phyloP scores from a whole-genome alignment of 2,329 filamentous ascomycete genomes.

The Dichotomopilus funicola region DNA sequence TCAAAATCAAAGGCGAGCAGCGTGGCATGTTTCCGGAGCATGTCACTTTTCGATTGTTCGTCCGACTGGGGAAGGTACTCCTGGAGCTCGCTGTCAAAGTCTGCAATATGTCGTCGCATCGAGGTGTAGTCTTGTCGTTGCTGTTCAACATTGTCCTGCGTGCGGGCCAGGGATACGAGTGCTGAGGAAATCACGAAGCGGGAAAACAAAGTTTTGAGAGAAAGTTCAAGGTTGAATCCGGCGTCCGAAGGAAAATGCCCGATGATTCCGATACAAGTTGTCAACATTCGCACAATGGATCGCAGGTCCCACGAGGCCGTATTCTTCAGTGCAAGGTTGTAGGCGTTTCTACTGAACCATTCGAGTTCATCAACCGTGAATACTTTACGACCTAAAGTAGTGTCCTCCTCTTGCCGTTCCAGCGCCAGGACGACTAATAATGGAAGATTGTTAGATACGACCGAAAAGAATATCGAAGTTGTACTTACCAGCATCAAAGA shows the following conservation, averaged over 20 bases:
- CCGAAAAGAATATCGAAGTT: conserved; percentile 5
- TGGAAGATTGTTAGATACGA: conserved; percentile 15
- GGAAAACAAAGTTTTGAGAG: conserved; percentile 59
- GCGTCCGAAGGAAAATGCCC: conserved; percentile 44
- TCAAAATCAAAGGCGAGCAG: conserved; percentile 76
- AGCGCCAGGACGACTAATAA: conserved; percentile 39
- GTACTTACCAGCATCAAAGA: conserved; percentile 13
- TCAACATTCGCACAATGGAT: conserved; percentile 50
- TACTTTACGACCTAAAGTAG: conserved; percentile 32
- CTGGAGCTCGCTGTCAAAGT: conserved; percentile 47
- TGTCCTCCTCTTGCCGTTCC: conserved; percentile 28
- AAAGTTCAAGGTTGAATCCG: conserved; percentile 41
- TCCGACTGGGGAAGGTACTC: conserved; percentile 35
- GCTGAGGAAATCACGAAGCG: conserved; percentile 58
- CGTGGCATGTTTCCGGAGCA: conserved; percentile 56
- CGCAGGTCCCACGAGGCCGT: conserved; percentile 47
- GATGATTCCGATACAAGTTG: conserved; percentile 47
- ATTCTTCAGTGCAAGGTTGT: conserved; percentile 66
- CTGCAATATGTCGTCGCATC: conserved; percentile 53
- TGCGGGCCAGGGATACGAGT: conserved; percentile 45
- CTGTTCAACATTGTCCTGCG: conserved; percentile 41
- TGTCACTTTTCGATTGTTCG: conserved; percentile 42
- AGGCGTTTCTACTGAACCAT: conserved; percentile 79
- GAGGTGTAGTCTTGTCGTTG: conserved; percentile 56
- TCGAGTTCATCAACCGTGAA: conserved; percentile 64